Conservation (phyloP, 202 grass and related monocot genomes). For the Panicum virgatum region DNA sequence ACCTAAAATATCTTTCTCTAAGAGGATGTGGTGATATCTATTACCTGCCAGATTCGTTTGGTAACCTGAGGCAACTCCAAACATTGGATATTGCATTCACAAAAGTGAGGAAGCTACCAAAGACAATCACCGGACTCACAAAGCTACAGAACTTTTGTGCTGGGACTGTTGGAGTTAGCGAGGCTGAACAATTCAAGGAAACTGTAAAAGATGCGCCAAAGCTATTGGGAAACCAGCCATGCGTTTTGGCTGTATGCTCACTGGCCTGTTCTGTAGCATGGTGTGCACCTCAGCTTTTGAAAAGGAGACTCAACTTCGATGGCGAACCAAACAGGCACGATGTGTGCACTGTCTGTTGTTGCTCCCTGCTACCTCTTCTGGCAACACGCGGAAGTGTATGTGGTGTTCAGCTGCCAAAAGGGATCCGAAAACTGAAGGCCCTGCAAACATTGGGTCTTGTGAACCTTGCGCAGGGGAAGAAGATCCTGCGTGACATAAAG, state of each 20-base stretch:
- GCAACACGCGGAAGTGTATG: background rate
- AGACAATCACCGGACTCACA: constrained; percentile 25
- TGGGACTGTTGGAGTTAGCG: background rate
- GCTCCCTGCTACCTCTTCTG: background rate
- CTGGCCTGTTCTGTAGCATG: background rate
- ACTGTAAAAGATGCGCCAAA: background rate
- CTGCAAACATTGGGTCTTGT: background rate
- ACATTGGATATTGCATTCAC: constrained; percentile 41
- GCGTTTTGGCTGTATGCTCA: background rate
- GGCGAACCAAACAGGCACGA: background rate
- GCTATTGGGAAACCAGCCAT: background rate
- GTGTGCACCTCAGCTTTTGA: background rate
- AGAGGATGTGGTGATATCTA: background rate
- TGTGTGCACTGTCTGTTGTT: background rate
- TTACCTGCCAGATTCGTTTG: background rate
- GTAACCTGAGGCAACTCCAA: background rate
- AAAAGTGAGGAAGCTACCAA: constrained; percentile 20
- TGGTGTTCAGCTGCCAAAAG: background rate
- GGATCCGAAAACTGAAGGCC: background rate
- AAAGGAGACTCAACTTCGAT: too few species aligned
- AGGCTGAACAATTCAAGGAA: background rate
- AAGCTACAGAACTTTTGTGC: constrained; percentile 31
- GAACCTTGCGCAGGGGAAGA: background rate
- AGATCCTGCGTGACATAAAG: background rate
- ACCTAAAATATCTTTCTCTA: constrained; percentile 22